These are phyloP conservation scores for Paraleonurus japonicus DNA, from an alignment of 257 asterid genomes.

Conservation along the genomic window DNA sequence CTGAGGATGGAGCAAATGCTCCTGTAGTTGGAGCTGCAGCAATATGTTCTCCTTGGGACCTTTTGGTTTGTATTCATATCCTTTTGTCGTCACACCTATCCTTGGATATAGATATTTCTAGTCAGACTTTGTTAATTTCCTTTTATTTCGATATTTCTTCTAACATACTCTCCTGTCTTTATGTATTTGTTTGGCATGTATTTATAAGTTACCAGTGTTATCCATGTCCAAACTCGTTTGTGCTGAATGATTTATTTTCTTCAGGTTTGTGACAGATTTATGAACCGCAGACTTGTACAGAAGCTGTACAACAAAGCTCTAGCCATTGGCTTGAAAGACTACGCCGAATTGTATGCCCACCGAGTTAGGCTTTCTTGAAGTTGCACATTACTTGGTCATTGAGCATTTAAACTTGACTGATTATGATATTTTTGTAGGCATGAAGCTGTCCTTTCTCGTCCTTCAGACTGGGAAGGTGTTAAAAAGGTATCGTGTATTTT, in stretches of 20 bases:
- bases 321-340: conserved; percentile 71
- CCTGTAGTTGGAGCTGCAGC: conserved; percentile 89
- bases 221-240: conserved; percentile 1
- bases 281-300: conserved; percentile 71
- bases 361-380: conserved; percentile 19
- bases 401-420: conserved; percentile 15
- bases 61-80: conserved; percentile 57
- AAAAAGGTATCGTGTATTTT: conserved; percentile 50
- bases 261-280: conserved; percentile 88
- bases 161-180: not conserved
- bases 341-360: conserved; percentile 60
- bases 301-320: conserved; percentile 68
- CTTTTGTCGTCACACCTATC: not conserved
- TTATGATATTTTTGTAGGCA: conserved; percentile 54
- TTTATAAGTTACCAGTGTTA: not conserved
- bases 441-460: conserved; percentile 64
- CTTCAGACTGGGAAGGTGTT: conserved; percentile 91
- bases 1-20: conserved; percentile 72
- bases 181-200: not conserved
- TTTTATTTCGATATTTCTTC: not conserved
- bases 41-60: conserved; percentile 96
- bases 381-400: not conserved
- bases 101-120: conserved; percentile 6
- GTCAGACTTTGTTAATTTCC: not conserved
- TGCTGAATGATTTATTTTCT: conserved; percentile 23